Base-by-base conservation (phyloP, 352 stramenopile species). In the Phytopythium kandeliae region DNA sequence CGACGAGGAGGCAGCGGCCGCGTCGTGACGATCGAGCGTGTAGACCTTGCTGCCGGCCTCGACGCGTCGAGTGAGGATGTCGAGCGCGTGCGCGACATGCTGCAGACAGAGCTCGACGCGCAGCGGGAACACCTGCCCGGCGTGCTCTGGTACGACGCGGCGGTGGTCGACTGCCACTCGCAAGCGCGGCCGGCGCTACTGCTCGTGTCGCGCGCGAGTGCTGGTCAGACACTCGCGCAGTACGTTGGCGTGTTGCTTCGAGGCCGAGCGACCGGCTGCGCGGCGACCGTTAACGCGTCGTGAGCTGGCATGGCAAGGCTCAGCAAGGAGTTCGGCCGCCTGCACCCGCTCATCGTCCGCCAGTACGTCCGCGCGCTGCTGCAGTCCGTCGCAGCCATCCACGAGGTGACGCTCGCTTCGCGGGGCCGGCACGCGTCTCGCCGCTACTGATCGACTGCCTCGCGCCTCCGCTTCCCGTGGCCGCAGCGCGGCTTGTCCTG, bases 301-400 rank as follows among this genome's bases (percentile, higher is more conserved):
- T 4, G 7, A 26, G 37, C 15, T 22, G 7, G 19, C 19, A 26
- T 26, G 19, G 0, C 40, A 21, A 72, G 63, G 22, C 38, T 66
- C 36, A 56, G 67, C 37, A 57, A 61, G 33, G 63, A 66, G 19
- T 81, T 81, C 43, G 65, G 60, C 8, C 62, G 58, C 8, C 28
- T 81, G 31, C 67, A 81, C 26, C 57, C 65, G 17, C 58, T 76
- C 25, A 49, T 45, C 2, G 62, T 74, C 31, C 63, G 64, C 24
- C 57, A 70, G 42, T 78, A 71, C 37, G 48, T 69, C 0, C 62
- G 57, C 26, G 62, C 58, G 42, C 45, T 75, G 15, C 26, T 73
- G 7, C 51, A 35, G 2, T 62, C 58, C 2, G 64, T 81, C 21
- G 10, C 44, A 25, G 46, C 57, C 24, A 51, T 81, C 15, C 70